Evolutionary conservation across 2,329 filamentous ascomycete species (phyloP), one percentile per base, ranked within the genome.

Genomic region (Stenocarpella maydis): DNA sequence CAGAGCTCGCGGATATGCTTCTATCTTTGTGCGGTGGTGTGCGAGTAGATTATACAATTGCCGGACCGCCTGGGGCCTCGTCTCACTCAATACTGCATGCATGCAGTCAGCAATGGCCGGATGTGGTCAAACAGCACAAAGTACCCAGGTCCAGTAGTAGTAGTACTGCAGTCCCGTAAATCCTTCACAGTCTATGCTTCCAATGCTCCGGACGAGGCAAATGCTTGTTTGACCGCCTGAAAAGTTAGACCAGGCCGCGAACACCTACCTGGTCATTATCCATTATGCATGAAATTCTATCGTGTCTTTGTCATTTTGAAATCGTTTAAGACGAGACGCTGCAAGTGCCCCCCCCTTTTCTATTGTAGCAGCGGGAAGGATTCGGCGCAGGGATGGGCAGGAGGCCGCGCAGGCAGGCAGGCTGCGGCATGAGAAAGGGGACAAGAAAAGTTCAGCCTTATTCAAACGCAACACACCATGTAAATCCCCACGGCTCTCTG

Each of bases 291-390:
- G 41, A 63, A 61, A 49, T 63, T 37, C 58, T 43, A 49, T 63
- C 58, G 58, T 28, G 49, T 63, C 28, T n/a, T 63, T n/a, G 28
- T 63, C 26, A 49, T 45, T 63, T 45, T 49, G 28, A 28, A 63
- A 63, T 63, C 58, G 37, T 49, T 21, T 58, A 41, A 67, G 52
- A 67, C 63, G 50, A 39, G 49, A 58, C 50, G 41, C 58, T 49
- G 58, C 58, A 41, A 61, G 17, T 47, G 26, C 19, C 58, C 41
- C 58, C 43, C 58, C 43, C 47, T 61, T 61, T n/a, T n/a, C n/a
- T 61, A 61, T 47, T 61, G 12, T 37, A 61, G 58, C 58, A 65
- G 26, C 64, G 64, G 64, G 64, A 66, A 66, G 64, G 50, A 55
- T 26, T 55, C 28, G n/a, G n/a, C n/a, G 64, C 52, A 55, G 43